These are phyloP conservation scores for Podospora australis DNA, from an alignment of 495 filamentous ascomycete species.

Conservation along the genomic window DNA sequence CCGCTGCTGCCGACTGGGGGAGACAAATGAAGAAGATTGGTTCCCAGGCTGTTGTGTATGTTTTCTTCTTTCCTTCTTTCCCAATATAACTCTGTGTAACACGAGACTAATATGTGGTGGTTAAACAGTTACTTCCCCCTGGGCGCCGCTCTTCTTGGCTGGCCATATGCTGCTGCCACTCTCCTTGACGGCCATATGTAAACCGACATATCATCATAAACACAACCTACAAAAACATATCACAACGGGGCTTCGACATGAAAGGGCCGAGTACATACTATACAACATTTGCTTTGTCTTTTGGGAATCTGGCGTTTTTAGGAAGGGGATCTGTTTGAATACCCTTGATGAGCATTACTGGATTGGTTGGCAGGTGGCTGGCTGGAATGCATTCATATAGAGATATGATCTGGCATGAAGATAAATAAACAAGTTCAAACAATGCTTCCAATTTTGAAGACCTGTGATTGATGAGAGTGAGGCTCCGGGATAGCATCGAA, in stretches of 20 bases:
- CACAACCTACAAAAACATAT: not conserved
- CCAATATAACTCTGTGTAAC: not conserved
- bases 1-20: constrained; percentile 1
- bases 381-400: no score
- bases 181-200: not conserved
- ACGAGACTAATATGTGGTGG: not conserved
- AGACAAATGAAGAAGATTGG: constrained; percentile 1
- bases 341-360: no score
- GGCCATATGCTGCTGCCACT: constrained; percentile 1
- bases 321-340: no score
- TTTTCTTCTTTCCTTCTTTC: not conserved
- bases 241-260: no score
- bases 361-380: no score
- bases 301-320: no score
- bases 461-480: no score
- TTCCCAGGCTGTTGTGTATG: constrained; percentile 1
- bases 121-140: constrained; percentile 1
- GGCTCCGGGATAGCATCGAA: no score
- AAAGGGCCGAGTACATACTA: not conserved
- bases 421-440: no score
- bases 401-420: no score
- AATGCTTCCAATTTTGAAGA: no score
- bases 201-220: not conserved
- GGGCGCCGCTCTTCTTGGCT: not conserved
- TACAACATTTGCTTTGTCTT: no score